phyloP scores from a whole-genome alignment of 306 rosid species.

The Gastrolobium villosum region DNA sequence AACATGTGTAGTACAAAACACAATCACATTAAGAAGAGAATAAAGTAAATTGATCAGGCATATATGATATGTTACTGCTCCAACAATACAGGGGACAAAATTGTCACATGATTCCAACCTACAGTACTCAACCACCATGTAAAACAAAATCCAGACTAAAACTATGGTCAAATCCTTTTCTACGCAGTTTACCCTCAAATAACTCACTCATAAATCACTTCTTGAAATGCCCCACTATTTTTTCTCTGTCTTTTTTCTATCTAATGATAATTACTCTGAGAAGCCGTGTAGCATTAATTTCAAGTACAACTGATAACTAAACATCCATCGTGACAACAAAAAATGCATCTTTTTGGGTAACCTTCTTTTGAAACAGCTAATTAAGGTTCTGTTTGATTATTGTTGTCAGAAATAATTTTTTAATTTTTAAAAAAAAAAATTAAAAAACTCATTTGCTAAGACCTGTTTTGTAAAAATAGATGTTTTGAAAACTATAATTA shows the following conservation, averaged over 20 bases:
- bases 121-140: not conserved
- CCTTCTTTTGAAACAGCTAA: constrained; percentile 31
- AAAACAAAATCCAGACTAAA: not conserved
- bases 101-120: not conserved
- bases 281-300: constrained; percentile 3
- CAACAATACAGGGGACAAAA: constrained; percentile 17
- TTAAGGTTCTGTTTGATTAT: too few species aligned
- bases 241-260: constrained; percentile 10
- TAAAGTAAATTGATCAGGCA: not conserved
- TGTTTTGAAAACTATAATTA: too few species aligned
- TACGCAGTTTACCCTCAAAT: not conserved
- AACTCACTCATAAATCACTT: not conserved
- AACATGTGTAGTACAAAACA: constrained; percentile 32
- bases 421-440: too few species aligned
- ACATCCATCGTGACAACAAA: constrained; percentile 52
- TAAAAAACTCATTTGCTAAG: too few species aligned
- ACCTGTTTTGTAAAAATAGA: too few species aligned
- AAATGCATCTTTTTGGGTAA: constrained; percentile 41
- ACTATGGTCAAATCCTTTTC: not conserved
- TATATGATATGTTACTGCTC: not conserved
- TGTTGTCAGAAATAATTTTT: too few species aligned
- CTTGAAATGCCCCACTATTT: not conserved
- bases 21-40: constrained; percentile 20
- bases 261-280: constrained; percentile 23
- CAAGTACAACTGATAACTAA: constrained; percentile 46